Conservation (phyloP, 2,329 filamentous ascomycete genomes). For the Dactylonectria estremocensis region DNA sequence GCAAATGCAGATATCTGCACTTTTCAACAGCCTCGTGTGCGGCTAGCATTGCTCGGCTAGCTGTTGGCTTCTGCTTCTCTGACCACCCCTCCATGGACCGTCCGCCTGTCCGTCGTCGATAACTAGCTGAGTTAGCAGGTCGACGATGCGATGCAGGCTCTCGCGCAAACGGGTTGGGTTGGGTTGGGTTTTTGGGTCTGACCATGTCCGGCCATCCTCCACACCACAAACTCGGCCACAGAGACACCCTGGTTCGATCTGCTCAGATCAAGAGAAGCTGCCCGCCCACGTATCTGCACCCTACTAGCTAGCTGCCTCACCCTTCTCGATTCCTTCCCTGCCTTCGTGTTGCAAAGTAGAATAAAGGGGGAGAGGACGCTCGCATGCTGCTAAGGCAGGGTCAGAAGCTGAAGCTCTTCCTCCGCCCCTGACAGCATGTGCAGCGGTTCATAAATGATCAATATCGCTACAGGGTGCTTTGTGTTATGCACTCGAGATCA, state of each 20-base stretch:
- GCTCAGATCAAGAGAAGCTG: slow-evolving; percentile 22
- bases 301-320: slow-evolving; percentile 17
- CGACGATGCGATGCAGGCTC: slow-evolving; percentile 6
- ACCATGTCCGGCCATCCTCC: slow-evolving; percentile 21
- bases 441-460: slow-evolving; percentile 3
- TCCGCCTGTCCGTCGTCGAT: background rate
- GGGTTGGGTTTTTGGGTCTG: slow-evolving; percentile 21
- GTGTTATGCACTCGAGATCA: slow-evolving; percentile 16
- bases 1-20: slow-evolving; percentile 2
- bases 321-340: slow-evolving; percentile 14
- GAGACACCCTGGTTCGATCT: slow-evolving; percentile 24
- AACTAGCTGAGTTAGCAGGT: background rate
- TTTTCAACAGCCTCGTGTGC: slow-evolving; percentile 12
- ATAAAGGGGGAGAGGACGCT: slow-evolving; percentile 14
- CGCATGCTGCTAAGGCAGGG: slow-evolving; percentile 1
- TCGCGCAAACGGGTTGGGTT: slow-evolving; percentile 17
- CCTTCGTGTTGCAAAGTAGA: slow-evolving; percentile 11
- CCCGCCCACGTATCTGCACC: slow-evolving; percentile 24
- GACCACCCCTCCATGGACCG: no score
- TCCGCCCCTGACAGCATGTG: background rate
- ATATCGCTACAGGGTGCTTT: background rate
- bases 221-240: slow-evolving; percentile 12
- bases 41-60: background rate
- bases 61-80: background rate
- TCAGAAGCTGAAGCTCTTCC: slow-evolving; percentile 25